These are phyloP conservation scores for Fusarium nurragi DNA, from an alignment of 2,329 filamentous ascomycete genomes.

Conservation along the genomic window DNA sequence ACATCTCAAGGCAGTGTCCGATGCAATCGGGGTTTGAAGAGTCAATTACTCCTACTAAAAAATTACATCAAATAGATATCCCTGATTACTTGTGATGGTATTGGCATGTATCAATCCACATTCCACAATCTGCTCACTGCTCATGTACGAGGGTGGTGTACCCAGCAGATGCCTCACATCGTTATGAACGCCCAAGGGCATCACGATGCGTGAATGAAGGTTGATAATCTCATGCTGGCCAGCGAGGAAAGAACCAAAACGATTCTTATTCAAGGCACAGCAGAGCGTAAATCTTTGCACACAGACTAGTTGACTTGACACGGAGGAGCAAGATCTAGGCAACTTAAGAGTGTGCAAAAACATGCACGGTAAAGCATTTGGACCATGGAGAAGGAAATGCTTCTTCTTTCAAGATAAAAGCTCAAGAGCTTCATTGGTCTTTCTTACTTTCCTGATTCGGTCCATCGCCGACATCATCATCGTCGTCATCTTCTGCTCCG, in stretches of 20 bases:
- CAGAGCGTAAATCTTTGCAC: conserved; percentile 79
- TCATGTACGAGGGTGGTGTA: conserved; percentile 49
- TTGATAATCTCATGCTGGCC: conserved; percentile 48
- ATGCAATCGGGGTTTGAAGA: not conserved
- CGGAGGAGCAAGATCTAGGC: conserved; percentile 77
- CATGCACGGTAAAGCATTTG: conserved; percentile 7
- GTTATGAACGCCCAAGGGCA: conserved; percentile 45
- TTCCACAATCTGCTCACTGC: conserved; percentile 42
- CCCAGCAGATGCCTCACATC: conserved; percentile 50
- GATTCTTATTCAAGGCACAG: conserved; percentile 55
- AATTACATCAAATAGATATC: not conserved
- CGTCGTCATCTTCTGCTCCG: conserved; percentile 66
- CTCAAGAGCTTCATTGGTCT: conserved; percentile 40
- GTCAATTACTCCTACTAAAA: not conserved
- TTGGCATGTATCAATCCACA: conserved; percentile 46
- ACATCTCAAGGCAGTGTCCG: not conserved
- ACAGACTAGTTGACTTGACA: conserved; percentile 96
- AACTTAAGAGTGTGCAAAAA: conserved; percentile 95
- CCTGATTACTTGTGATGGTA: not conserved
- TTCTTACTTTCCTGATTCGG: conserved; percentile 56
- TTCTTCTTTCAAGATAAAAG: not conserved
- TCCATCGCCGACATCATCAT: conserved; percentile 59
- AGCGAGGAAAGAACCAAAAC: conserved; percentile 59
- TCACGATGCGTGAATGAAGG: conserved; percentile 37
- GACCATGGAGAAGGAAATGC: not conserved